phyloP scores from a whole-genome alignment of 768 basidiomycete species.

The Hericium coralloides region DNA sequence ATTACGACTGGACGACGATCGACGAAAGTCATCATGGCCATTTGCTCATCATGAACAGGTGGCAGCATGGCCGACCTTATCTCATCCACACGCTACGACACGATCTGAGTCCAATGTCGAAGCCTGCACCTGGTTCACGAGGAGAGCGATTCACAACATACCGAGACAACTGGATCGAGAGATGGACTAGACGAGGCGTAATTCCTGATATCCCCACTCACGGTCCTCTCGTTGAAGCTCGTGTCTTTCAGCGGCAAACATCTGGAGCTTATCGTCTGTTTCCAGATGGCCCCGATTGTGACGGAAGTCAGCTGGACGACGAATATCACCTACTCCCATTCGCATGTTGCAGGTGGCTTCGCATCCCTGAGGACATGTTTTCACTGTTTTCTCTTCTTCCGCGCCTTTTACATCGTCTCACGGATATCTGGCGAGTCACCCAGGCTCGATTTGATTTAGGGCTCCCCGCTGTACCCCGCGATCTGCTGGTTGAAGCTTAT shows the following conservation, averaged over 20 bases:
- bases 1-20: conserved; percentile 46
- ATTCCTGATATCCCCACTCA: conserved; percentile 37
- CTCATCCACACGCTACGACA: conserved; percentile 48
- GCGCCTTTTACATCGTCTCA: conserved; percentile 55
- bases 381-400: conserved; percentile 44
- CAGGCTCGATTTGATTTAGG: conserved; percentile 43
- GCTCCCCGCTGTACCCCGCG: conserved; percentile 49
- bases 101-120: conserved; percentile 60
- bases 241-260: conserved; percentile 32
- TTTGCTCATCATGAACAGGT: conserved; percentile 46
- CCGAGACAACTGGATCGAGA: conserved; percentile 46
- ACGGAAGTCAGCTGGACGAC: neutral
- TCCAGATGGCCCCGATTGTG: conserved; percentile 14
- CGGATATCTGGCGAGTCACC: conserved; percentile 52
- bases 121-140: conserved; percentile 39
- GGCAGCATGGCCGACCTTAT: conserved; percentile 46
- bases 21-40: conserved; percentile 38
- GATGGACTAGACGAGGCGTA: conserved; percentile 40
- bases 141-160: conserved; percentile 44
- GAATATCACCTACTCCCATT: conserved; percentile 27
- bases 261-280: conserved; percentile 27
- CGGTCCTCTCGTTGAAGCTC: conserved; percentile 56
- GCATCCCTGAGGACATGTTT: conserved; percentile 38
- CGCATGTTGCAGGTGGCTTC: conserved; percentile 44
- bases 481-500: conserved; percentile 61